Conservation (phyloP, 345 rosid genomes). For the Theobroma cacao region DNA sequence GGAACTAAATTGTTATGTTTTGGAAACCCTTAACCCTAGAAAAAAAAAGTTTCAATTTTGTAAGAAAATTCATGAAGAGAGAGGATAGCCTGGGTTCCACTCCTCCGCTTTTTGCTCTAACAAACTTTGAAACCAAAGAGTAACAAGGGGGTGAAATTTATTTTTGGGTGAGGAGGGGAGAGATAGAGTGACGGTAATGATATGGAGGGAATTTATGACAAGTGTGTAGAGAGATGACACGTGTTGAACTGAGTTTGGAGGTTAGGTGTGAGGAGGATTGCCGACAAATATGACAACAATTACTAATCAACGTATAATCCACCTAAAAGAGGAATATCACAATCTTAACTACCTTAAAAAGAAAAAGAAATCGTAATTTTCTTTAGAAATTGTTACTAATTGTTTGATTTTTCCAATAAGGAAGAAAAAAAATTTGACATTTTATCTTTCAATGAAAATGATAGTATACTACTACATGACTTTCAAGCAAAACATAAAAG, state of each 20-base stretch:
- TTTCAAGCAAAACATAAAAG: too few species aligned
- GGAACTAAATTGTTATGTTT: not conserved
- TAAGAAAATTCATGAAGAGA: conserved; percentile 25
- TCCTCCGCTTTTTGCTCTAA: conserved; percentile 30
- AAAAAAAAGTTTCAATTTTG: too few species aligned
- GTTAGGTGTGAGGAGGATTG: not conserved
- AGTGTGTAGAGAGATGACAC: not conserved
- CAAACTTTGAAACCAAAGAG: conserved; percentile 21
- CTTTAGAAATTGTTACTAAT: too few species aligned
- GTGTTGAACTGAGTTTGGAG: not conserved
- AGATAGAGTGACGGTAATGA: conserved; percentile 13
- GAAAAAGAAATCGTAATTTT: too few species aligned
- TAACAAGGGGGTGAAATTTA: not conserved
- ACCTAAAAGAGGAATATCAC: too few species aligned
- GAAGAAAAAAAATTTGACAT: too few species aligned
- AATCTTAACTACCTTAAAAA: not conserved
- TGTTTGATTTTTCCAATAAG: too few species aligned
- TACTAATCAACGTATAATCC: too few species aligned
- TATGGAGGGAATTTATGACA: not conserved
- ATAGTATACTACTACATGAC: too few species aligned
- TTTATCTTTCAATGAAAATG: too few species aligned
- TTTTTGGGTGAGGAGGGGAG: not conserved
- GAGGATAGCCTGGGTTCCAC: conserved; percentile 36
- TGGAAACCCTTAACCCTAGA: conserved; percentile 21
- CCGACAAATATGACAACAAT: not conserved